Evolutionary conservation across 805 yeast genomes (phyloP), one percentile per base, ranked within the genome.

Genomic region (Yamadazyma paraphyllophila): DNA sequence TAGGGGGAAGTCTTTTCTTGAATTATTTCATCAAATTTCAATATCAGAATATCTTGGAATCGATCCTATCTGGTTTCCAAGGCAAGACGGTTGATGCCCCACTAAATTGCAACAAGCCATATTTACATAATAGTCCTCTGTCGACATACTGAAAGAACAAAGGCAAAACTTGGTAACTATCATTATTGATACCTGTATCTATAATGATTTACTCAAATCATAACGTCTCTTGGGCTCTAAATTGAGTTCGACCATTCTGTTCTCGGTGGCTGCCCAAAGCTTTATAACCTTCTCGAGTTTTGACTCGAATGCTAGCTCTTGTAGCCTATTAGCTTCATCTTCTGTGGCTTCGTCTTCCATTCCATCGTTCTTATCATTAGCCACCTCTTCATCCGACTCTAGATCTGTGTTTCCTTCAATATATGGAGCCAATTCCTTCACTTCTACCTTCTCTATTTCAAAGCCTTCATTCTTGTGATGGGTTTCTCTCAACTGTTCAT

Each of bases 251-350:
- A 69, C 63, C 36, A 80, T 57, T 57, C 76, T 64, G 54, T 78
- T 78, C 55, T 82, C 88, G 7, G 85, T 78, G 70, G 86, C 80
- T 2, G 76, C 71, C 85, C 86, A 83, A 38, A 83, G 57, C 56
- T 80, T 79, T 41, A 82, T 68, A 24, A 83, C 65, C 44, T 78
- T 74, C 51, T 81, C 80, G 46, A 84, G 62, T 37, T 63, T 66
- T 5, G 74, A 76, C 60, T 64, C 74, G 15, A 62, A 49, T 10
- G 61, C 51, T 15, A 63, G 49, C 11, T 54, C 56, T 24, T 55
- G 58, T 29, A 55, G 44, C 43, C 57, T 56, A 15, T 45, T 54
- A 9, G 54, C 17, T 33, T 63, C 63, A 7, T 61, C 66, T 35
- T 58, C 60, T 36, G 47, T 17, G 12, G 51, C 44, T 20, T 48